Evolutionary conservation across 345 rosid species (phyloP).

Genomic region (Laguncularia racemosa): DNA sequence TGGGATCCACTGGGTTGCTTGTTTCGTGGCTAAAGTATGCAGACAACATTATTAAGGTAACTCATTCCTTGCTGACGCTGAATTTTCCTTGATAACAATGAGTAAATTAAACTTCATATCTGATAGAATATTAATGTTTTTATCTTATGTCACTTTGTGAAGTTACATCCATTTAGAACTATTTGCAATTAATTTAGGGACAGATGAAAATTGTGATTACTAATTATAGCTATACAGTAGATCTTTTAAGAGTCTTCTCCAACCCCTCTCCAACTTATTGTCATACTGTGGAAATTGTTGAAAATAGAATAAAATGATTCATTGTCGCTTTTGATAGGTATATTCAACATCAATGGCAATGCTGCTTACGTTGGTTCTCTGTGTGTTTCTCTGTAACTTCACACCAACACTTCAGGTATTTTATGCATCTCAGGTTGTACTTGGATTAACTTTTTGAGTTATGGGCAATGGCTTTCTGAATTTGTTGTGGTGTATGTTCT

Average conservation of each 20-base stretch:
- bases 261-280: too few species aligned
- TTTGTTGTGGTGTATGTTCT: neutral
- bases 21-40: conserved; percentile 90
- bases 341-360: conserved; percentile 89
- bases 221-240: neutral
- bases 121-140: too few species aligned
- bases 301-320: neutral
- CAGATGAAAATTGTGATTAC: neutral
- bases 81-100: neutral
- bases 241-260: neutral
- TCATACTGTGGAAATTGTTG: too few species aligned
- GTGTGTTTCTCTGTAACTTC: conserved; percentile 58
- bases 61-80: conserved; percentile 2
- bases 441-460: too few species aligned
- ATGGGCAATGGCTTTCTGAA: neutral
- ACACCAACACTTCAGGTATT: conserved; percentile 69
- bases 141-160: too few species aligned
- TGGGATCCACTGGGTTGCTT: conserved; percentile 71
- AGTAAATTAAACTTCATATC: too few species aligned
- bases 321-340: conserved; percentile 33
- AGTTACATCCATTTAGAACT: too few species aligned
- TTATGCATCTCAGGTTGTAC: neutral
- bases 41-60: conserved; percentile 92
- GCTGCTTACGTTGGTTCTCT: conserved; percentile 73
- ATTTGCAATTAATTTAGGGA: too few species aligned